phyloP scores from a whole-genome alignment of 192 early-diverging fungal species.

The Bifiguratus adelaidae region DNA sequence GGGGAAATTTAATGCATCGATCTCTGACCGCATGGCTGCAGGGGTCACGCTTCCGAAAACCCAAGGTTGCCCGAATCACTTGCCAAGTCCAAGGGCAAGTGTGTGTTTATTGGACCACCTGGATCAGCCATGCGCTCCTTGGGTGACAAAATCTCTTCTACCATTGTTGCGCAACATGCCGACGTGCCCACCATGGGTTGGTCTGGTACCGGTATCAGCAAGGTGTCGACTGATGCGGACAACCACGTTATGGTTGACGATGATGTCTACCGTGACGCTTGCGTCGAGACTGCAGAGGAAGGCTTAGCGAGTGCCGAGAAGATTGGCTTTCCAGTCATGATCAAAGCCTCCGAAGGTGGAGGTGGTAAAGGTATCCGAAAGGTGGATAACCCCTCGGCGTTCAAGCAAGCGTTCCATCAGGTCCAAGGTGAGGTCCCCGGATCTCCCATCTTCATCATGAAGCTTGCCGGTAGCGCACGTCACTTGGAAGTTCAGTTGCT shows the following conservation, averaged over 20 bases:
- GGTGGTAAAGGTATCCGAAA: constrained; percentile 99
- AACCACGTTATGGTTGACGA: constrained; percentile 78
- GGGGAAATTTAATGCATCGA: constrained; percentile 1
- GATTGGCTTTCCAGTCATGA: constrained; percentile 97
- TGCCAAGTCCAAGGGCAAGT: constrained; percentile 61
- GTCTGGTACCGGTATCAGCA: constrained; percentile 81
- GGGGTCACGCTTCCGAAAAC: constrained; percentile 98
- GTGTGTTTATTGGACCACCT: constrained; percentile 96
- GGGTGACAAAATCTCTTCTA: constrained; percentile 99
- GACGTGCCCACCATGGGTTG: constrained; percentile 94
- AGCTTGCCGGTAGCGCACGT: constrained; percentile 86
- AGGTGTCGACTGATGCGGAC: constrained; percentile 51
- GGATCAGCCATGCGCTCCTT: constrained; percentile 95
- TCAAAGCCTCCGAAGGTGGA: constrained; percentile 98
- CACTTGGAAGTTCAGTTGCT: constrained; percentile 96
- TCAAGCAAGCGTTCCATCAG: constrained; percentile 73
- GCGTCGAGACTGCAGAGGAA: constrained; percentile 76
- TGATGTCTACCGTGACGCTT: constrained; percentile 69
- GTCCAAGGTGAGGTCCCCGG: constrained; percentile 92
- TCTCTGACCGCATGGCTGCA: constrained; percentile 8
- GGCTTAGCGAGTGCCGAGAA: constrained; percentile 74
- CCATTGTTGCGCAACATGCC: constrained; percentile 96
- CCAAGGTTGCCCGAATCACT: constrained; percentile 91
- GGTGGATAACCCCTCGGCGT: constrained; percentile 64
- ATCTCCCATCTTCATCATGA: constrained; percentile 98